Base-by-base conservation (phyloP, 1,284 basidiomycete species). In the Peniophora sp. region DNA sequence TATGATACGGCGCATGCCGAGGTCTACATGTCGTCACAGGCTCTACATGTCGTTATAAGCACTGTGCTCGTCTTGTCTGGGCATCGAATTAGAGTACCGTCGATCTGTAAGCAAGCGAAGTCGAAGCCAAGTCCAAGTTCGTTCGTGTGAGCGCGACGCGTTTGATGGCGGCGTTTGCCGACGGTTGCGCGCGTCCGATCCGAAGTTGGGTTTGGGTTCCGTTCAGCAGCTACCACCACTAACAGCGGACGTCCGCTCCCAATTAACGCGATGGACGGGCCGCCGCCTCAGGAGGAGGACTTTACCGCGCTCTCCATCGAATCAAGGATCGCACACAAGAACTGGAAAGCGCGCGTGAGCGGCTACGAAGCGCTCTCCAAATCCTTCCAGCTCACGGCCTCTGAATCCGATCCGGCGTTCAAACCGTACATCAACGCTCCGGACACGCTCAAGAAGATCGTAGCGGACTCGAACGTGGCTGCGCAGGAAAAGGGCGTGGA, bases 401-500 rank as follows among this genome's bases (percentile, higher is more conserved):
- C 92, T 48, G 96, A 98, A 65, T 81, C 83, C 56, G 96, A 98
- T 75, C 92, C 94, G 48, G 89, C 90, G 46, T 99, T 99, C 75
- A 84, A 83, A 60, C 90, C 92, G 22, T 98, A 92, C 68, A 66
- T 89, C 58, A 82, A 78, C 67, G 85, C 86, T 57, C 70, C 81
- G 9, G 89, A 90, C 65, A 68, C 84, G 39, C 80, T 97, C 58
- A 92, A 89, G 75, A 94, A 86, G 70, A 92, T 95, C 64, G 89
- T 75, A 36, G 83, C 83, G 2, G 97, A 99, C 64, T 75, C 92
- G 1, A 99, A 99, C 68, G 97, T 90, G 12, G 96, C 98, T 27
- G 95, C 97, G 11, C 97, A 99, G 69, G 97, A 99, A 74, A 97
- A 97, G 66, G 97, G 90, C 34, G 78, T 97, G 19, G 89, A 97